Percentiles rank a stretch among this genome's conserved stretches.
Evolutionary conservation across 192 early-diverging fungal genomes (phyloP).

Genomic region (Backusella sp.): DNA sequence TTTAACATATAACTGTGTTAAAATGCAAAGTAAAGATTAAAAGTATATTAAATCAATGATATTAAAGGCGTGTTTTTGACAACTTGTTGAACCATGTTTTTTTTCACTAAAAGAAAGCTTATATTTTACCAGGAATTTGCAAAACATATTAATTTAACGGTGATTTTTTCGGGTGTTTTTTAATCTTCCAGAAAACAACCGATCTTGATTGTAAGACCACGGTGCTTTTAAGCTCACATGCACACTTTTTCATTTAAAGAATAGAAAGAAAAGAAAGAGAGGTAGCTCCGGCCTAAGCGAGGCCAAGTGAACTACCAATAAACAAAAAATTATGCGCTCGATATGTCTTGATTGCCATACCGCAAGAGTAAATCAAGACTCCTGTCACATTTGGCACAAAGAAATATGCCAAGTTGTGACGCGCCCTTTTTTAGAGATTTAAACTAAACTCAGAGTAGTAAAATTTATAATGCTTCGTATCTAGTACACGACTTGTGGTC

Average conservation of each 20-base stretch:
- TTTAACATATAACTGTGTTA: not conserved
- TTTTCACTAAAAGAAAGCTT: not conserved
- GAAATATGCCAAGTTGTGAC: slow-evolving; percentile 19
- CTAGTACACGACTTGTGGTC: slow-evolving; percentile 26
- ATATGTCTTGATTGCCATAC: slow-evolving; percentile 45
- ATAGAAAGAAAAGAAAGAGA: not conserved
- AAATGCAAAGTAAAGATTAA: not conserved
- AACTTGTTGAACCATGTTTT: not conserved
- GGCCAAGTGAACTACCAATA: slow-evolving; percentile 29
- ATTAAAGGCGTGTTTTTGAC: not conserved
- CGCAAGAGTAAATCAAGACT: slow-evolving; percentile 30
- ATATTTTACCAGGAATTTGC: not conserved
- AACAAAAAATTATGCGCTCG: slow-evolving; percentile 42
- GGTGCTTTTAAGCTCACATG: not conserved
- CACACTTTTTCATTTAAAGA: not conserved
- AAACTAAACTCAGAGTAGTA: not conserved
- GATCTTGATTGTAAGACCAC: not conserved
- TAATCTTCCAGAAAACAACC: not conserved
- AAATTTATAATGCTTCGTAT: not conserved
- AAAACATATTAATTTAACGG: not conserved
- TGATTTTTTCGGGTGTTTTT: not conserved
- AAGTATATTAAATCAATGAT: not conserved
- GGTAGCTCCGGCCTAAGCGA: slow-evolving; percentile 36
- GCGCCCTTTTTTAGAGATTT: slow-evolving; percentile 34
- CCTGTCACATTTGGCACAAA: slow-evolving; percentile 18